A percentile compares a stretch with the other conserved stretches of the same genome.
phyloP scores from a whole-genome alignment of 1,284 basidiomycete genomes.

The Trichosporon sp. region DNA sequence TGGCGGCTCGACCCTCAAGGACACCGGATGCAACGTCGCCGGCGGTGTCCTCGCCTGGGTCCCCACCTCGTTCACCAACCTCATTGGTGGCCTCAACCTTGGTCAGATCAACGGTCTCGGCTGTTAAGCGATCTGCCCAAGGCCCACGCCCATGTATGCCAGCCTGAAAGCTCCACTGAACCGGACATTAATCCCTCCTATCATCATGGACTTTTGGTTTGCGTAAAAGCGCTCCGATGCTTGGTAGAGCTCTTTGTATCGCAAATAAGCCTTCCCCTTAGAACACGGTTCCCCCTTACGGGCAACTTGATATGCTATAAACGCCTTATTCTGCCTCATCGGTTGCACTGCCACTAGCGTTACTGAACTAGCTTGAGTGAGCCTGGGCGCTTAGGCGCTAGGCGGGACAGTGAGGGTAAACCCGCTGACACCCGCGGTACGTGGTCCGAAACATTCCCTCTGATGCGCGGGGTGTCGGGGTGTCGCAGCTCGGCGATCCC shows the following conservation, averaged over 20 bases:
- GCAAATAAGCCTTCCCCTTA: neutral
- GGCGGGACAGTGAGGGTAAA: too few relatives aligned
- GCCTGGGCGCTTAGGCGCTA: neutral
- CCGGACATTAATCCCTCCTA: neutral
- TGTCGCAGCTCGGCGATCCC: too few relatives aligned
- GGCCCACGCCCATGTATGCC: too few relatives aligned
- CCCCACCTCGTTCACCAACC: slow-evolving; percentile 3
- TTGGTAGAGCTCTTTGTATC: neutral
- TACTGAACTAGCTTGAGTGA: neutral
- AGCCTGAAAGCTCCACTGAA: neutral
- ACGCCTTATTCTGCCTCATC: neutral
- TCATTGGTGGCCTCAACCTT: slow-evolving; percentile 6
- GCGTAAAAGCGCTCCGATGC: neutral
- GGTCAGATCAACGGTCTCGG: slow-evolving; percentile 6
- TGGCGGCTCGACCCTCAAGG: slow-evolving; percentile 1
- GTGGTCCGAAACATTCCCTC: too few relatives aligned
- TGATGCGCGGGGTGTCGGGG: too few relatives aligned
- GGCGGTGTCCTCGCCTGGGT: slow-evolving; percentile 14
- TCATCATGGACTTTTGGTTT: neutral
- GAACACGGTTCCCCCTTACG: neutral
- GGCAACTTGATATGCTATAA: neutral
- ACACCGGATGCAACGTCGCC: slow-evolving; percentile 7
- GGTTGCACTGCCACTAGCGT: neutral
- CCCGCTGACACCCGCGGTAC: too few relatives aligned
- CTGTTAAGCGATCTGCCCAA: slow-evolving; percentile 10